Evolutionary conservation across 371 early-diverging fungal genomes (phyloP), one percentile per base, ranked within the genome.

Genomic region (Basidiobolus meristosporus): DNA sequence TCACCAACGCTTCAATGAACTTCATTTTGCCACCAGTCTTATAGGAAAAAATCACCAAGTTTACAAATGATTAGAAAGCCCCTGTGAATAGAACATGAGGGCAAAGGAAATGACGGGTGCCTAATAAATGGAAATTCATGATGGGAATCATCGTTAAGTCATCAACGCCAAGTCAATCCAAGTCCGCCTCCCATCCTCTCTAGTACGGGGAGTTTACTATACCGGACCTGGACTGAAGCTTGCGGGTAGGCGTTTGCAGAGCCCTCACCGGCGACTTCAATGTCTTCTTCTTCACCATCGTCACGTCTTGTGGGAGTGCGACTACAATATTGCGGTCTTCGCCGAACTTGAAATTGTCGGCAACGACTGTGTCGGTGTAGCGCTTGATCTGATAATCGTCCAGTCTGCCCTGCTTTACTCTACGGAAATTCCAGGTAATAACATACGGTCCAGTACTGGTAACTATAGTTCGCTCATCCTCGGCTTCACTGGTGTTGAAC

Each of bases 381-480:
- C 76, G 66, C 52, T 84, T 86, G 51, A 98, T 82, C 28, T 65
- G 62, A 56, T 98, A 98, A 42, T 77, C 74, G 48, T 73, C 63
- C 3, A 69, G 53, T 29, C 80, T 68, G 1, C 85, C 84, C 32
- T 59, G 50, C 46, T 81, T 71, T 33, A 83, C 83, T 11, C 78
- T 67, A 29, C 76, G 59, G 52, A 98, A 77, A 57, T 82, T 88
- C 98, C 98, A 98, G 7, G 86, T 75, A 34, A 98, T 70, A 28
- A 96, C 82, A 57, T 73, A 91, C 10, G 79, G 77, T 3, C 97
- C 95, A 5, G 93, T 88, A 36, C 81, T 77, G 34, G 61, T 85
- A 41, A 87, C 76, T 46, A 95, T 92, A 7, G 73, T 65, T 46
- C 67, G 70, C 47, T 90, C 91, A 14, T 55, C 56, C 17, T 68